Base-by-base conservation (phyloP, 148 eudicot genomes). In the Cornus kousa region DNA sequence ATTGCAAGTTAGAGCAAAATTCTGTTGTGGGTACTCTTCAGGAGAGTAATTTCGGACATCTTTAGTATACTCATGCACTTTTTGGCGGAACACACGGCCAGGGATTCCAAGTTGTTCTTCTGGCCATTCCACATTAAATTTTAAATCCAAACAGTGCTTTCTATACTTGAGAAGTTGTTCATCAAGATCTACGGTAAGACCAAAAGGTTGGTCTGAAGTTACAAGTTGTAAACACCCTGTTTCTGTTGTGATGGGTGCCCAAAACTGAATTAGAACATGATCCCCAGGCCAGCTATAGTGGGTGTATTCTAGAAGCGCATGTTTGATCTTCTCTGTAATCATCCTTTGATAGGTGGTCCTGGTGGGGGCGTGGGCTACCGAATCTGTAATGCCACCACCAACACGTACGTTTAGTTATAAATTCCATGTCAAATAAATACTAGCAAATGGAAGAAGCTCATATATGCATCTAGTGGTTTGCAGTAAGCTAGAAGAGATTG, bases 41-140 rank as follows among this genome's bases (percentile, higher is more conserved):
- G 87, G 86, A 5, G 92, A 83, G 80, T 91, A 91, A 75, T 80
- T 87, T 67, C 83, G 88, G 78, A 91, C 89, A 85, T 89, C 73
- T 0, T 92, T 90, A 12, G 88, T 86, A 89, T 87, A 88, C 80
- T 89, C 95, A 0, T 90, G 91, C 82, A 83, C 67, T 76, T 86
- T 85, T 31, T 82, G 86, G 23, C 83, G 72, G 68, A 89, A 91
- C 7, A 89, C 94, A 60, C 91, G 92, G 31, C 89, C 92, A 71
- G 89, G 90, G 20, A 88, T 83, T 37, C 92, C 93, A 9, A 88
- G 93, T 24, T 78, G 48, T 43, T 43, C 48, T 5, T 5, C 74
- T 57, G 73, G 48, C 0, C 6, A 3, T 2, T 43, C 48, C 48
- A 43, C 48, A 43, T 2, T 43, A 43, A 43, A 5, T 43, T 43